Base-by-base conservation (phyloP, 83 land plant genomes). In the Picea mariana region DNA sequence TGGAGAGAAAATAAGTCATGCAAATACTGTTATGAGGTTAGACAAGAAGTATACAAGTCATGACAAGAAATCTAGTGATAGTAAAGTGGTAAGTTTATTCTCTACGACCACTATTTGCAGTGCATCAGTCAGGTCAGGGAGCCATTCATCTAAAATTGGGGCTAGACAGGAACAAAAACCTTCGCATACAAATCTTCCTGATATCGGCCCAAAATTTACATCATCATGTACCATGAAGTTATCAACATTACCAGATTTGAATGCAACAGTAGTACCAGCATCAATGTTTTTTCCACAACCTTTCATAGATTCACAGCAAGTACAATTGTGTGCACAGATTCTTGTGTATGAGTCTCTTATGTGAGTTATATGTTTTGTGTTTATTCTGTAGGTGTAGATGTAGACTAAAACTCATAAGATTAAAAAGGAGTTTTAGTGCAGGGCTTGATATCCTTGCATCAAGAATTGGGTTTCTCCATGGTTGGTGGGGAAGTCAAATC, bases 281-380 rank as follows among this genome's bases (percentile, higher is more conserved):
- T 72, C 84, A 49, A 52, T 52, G 15, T 0, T 84, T 26, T 86
- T 89, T 84, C 87, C 84, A 9, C 97, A 93, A 83, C 94, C 96
- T 77, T 95, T 95, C 63, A 91, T 87, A 5, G 96, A 93, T 81
- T 73, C 85, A 59, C 98, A 95, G 47, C 94, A 95, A 90, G 89
- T 91, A 42, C 98, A 95, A 83, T 85, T 95, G 71, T 93, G 96
- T 79, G 96, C 98, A 1, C 96, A 95, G 71, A 95, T 95, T n/a
- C 89, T 95, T 88, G 98, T 95, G 71, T 95, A 95, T 86, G 94
- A 96, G 79, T 89, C 98, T 67, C 78, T 95, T n/a, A 95, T 95
- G 98, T 95, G 68, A 90, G 98, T 83, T 79, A 34, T 44, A 6
- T 40, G 2, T 64, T 12, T 27, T 27, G 66, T 55, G 64, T 69